These are phyloP conservation scores for Tripterygium wilfordii DNA, from an alignment of 177 flowering plant genomes.

Conservation along the genomic window DNA sequence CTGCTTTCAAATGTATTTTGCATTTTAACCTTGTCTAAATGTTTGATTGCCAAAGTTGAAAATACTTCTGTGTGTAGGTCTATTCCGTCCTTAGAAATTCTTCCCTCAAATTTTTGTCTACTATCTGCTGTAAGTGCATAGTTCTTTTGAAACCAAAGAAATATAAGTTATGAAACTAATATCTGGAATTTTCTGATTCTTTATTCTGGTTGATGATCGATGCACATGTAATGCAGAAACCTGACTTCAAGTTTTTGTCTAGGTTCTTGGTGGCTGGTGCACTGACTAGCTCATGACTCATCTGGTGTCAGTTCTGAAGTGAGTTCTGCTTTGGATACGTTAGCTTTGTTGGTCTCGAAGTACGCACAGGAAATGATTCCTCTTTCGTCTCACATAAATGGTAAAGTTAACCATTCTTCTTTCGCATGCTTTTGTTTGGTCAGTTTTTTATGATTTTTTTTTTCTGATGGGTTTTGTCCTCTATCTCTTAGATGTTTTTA, in stretches of 20 bases:
- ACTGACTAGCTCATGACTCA: slow-evolving; percentile 67
- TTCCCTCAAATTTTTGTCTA: slow-evolving; percentile 63
- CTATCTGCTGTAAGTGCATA: slow-evolving; percentile 53
- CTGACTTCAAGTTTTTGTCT: slow-evolving; percentile 12
- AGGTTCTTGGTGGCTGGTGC: slow-evolving; percentile 85
- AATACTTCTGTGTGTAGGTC: slow-evolving; percentile 39
- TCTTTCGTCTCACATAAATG: slow-evolving; percentile 65
- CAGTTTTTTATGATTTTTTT: neutral
- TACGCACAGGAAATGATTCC: slow-evolving; percentile 50
- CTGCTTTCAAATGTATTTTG: neutral
- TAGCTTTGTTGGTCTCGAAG: slow-evolving; percentile 55
- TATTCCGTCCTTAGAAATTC: slow-evolving; percentile 46
- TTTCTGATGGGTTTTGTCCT: neutral
- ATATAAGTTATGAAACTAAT: neutral
- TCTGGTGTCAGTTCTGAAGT: slow-evolving; percentile 70
- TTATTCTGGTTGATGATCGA: no score
- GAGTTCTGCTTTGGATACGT: slow-evolving; percentile 62
- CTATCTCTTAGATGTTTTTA: slow-evolving; percentile 57
- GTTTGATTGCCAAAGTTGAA: slow-evolving; percentile 10
- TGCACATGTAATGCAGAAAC: no score
- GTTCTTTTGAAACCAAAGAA: neutral
- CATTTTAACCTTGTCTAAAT: slow-evolving; percentile 2
- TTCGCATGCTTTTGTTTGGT: neutral
- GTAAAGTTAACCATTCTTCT: slow-evolving; percentile 20
- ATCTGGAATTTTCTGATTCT: neutral